A percentile compares a stretch with the other conserved stretches of the same genome.
These are phyloP conservation scores for Wilcoxina mikolae DNA, from an alignment of 495 filamentous ascomycete species.

Conservation along the genomic window DNA sequence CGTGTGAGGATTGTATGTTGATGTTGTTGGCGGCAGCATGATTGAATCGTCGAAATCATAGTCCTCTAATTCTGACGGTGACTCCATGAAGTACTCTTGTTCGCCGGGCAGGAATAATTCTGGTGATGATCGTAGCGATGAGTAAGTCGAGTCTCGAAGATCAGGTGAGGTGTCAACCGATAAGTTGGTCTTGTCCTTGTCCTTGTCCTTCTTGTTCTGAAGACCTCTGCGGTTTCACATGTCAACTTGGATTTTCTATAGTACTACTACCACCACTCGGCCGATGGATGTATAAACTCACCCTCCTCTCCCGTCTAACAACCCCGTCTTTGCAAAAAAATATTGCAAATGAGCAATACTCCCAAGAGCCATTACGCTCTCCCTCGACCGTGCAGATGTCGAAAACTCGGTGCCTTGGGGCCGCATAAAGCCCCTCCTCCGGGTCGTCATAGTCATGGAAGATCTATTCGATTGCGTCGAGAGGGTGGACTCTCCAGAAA, in stretches of 20 bases:
- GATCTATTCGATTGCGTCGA: background rate
- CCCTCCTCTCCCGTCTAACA: slow-evolving; percentile 85
- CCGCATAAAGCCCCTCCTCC: slow-evolving; percentile 38
- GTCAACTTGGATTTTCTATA: background rate
- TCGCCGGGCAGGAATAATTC: slow-evolving; percentile 22
- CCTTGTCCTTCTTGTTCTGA: slow-evolving; percentile 16
- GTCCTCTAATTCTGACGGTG: slow-evolving; percentile 41
- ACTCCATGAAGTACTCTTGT: slow-evolving; percentile 34
- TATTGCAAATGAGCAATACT: slow-evolving; percentile 97
- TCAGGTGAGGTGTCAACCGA: slow-evolving; percentile 19
- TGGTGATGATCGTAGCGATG: slow-evolving; percentile 29
- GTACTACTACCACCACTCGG: background rate
- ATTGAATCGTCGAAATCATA: slow-evolving; percentile 47
- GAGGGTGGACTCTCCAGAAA: background rate
- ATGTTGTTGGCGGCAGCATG: slow-evolving; percentile 89
- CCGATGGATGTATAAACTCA: slow-evolving; percentile 24
- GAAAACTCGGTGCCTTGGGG: slow-evolving; percentile 85
- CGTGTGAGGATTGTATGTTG: slow-evolving; percentile 81
- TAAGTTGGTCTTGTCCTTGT: slow-evolving; percentile 9
- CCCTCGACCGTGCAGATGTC: slow-evolving; percentile 69
- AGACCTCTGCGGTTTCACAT: slow-evolving; percentile 15
- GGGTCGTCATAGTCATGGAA: background rate
- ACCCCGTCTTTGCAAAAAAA: slow-evolving; percentile 88
- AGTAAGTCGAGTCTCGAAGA: slow-evolving; percentile 27
- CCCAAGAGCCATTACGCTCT: slow-evolving; percentile 88